These are phyloP conservation scores for Mycena chlorophos DNA, from an alignment of 768 basidiomycete species.

Conservation along the genomic window DNA sequence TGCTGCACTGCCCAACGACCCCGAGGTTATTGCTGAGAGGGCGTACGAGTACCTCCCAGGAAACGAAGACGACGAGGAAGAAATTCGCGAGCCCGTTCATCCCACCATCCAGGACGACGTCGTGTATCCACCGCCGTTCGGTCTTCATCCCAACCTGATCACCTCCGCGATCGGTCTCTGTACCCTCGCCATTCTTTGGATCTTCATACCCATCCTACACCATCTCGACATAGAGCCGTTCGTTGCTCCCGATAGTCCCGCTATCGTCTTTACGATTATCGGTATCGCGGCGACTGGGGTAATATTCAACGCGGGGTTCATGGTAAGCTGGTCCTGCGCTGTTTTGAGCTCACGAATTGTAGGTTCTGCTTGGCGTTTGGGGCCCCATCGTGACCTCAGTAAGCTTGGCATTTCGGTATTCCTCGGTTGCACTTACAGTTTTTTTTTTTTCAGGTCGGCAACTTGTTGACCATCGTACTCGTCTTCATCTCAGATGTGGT, in stretches of 20 bases:
- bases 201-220: slow-evolving; percentile 76
- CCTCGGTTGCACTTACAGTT: too few species aligned
- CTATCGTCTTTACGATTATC: slow-evolving; percentile 51
- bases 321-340: slow-evolving; percentile 48
- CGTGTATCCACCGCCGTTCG: slow-evolving; percentile 71
- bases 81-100: slow-evolving; percentile 13
- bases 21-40: slow-evolving; percentile 45
- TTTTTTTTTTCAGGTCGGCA: slow-evolving; percentile 59
- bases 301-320: slow-evolving; percentile 81
- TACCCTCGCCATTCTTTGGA: slow-evolving; percentile 75
- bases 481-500: slow-evolving; percentile 78
- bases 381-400: slow-evolving; percentile 83
- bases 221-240: slow-evolving; percentile 66
- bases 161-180: slow-evolving; percentile 78
- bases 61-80: slow-evolving; percentile 39
- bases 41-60: slow-evolving; percentile 48
- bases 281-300: slow-evolving; percentile 74
- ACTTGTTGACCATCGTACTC: slow-evolving; percentile 91
- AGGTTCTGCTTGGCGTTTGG: slow-evolving; percentile 84
- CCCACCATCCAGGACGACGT: slow-evolving; percentile 32
- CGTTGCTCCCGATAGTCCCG: slow-evolving; percentile 53
- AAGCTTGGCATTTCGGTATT: not conserved
- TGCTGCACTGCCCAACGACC: slow-evolving; percentile 67
- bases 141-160: slow-evolving; percentile 79
- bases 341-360: slow-evolving; percentile 13